phyloP scores from a whole-genome alignment of 2,329 filamentous ascomycete species.

The Plenodomus lindquistii region DNA sequence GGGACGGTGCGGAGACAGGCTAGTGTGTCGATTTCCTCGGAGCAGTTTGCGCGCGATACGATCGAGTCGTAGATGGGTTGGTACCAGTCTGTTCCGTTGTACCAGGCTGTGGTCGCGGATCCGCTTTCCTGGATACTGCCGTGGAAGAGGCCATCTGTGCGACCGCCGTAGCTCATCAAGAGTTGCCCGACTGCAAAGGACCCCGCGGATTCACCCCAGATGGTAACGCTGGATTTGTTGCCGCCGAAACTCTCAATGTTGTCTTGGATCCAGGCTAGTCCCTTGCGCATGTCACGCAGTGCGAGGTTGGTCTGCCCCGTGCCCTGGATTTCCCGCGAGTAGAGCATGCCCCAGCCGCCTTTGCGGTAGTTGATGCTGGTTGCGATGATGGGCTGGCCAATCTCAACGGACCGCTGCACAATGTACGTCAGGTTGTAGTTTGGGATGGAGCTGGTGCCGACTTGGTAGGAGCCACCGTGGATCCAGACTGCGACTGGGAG shows the following conservation, averaged over 20 bases:
- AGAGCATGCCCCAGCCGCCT: conserved; percentile 70
- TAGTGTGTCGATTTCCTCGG: conserved; percentile 46
- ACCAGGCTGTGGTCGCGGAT: conserved; percentile 45
- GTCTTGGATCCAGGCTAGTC: conserved; percentile 51
- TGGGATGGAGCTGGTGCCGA: conserved; percentile 47
- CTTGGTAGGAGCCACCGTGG: conserved; percentile 54
- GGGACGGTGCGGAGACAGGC: conserved; percentile 61
- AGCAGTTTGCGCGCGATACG: conserved; percentile 60
- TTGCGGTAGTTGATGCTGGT: conserved; percentile 55
- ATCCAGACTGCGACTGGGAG: conserved; percentile 66
- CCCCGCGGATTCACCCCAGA: conserved; percentile 53
- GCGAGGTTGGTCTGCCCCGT: conserved; percentile 50
- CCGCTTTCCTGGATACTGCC: conserved; percentile 45
- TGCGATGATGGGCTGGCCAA: conserved; percentile 42
- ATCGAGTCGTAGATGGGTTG: conserved; percentile 52
- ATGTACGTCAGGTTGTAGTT: conserved; percentile 67
- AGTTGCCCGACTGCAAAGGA: conserved; percentile 47
- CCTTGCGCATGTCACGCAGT: conserved; percentile 51
- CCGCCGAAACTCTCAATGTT: conserved; percentile 51
- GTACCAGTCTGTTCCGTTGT: conserved; percentile 49
- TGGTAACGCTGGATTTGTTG: conserved; percentile 49
- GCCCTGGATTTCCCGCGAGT: conserved; percentile 51
- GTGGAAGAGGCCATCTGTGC: conserved; percentile 42
- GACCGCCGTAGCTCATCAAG: conserved; percentile 39
- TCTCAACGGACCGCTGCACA: conserved; percentile 52